phyloP scores from a whole-genome alignment of 139 green algal species.

The Chlamydomonas sp. region DNA sequence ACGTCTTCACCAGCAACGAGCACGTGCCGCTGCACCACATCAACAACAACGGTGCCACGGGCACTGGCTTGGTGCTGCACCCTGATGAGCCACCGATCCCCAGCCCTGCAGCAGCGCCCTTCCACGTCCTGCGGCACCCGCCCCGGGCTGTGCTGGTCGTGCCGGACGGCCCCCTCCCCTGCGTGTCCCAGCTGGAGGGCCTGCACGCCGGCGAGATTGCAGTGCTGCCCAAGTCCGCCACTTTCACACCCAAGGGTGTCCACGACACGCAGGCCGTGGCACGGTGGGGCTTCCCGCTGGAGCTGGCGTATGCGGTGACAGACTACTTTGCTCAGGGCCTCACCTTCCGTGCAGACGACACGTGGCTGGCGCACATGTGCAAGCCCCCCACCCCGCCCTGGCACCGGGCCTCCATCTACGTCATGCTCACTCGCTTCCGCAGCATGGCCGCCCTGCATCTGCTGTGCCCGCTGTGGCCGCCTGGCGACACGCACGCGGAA shows the following conservation, averaged over 20 bases:
- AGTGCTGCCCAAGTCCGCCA: too few relatives aligned
- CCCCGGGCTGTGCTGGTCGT: too few relatives aligned
- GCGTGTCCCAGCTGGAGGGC: too few relatives aligned
- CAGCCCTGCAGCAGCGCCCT: background rate
- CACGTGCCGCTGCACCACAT: background rate
- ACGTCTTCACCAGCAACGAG: background rate
- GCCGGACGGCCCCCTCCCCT: too few relatives aligned
- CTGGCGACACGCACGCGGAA: background rate
- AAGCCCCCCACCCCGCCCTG: background rate
- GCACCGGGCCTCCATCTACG: conserved; percentile 12
- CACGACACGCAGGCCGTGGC: background rate
- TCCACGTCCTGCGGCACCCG: too few relatives aligned
- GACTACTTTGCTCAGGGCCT: conserved; percentile 1
- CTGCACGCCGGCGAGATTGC: too few relatives aligned
- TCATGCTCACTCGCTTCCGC: background rate
- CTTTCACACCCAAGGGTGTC: too few relatives aligned
- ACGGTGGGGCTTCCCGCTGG: conserved; percentile 1
- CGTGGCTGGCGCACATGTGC: background rate
- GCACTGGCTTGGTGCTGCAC: background rate
- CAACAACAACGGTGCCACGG: background rate
- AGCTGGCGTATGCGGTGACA: background rate
- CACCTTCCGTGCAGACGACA: background rate
- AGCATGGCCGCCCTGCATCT: background rate
- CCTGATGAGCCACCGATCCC: background rate
- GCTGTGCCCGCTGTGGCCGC: background rate